Conservation (phyloP, 2,329 filamentous ascomycete species). For the Ascochyta fabae region DNA sequence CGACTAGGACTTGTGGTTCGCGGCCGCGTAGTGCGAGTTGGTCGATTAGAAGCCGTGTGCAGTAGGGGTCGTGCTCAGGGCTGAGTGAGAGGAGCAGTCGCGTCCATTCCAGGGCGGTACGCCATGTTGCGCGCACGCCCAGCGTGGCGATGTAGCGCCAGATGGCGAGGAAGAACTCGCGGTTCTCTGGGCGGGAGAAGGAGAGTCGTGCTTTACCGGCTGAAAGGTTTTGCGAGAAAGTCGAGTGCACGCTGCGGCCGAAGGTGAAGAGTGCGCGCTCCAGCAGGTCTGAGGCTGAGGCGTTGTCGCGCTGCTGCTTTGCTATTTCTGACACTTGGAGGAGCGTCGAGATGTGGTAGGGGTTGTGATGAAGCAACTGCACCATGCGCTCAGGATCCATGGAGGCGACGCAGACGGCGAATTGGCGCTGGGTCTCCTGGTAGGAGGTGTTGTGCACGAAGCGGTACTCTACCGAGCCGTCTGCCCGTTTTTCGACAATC, state of each 20-base stretch:
- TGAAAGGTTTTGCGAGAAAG: constrained; percentile 77
- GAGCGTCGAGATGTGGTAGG: constrained; percentile 93
- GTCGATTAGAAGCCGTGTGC: constrained; percentile 80
- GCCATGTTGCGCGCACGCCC: constrained; percentile 88
- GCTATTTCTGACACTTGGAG: constrained; percentile 92
- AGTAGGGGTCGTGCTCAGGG: constrained; percentile 78
- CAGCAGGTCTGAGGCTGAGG: constrained; percentile 83
- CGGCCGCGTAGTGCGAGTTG: constrained; percentile 82
- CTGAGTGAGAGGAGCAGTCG: constrained; percentile 81
- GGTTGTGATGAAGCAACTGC: constrained; percentile 72
- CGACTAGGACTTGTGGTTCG: constrained; percentile 77
- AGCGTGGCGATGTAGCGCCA: constrained; percentile 89
- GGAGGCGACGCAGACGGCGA: constrained; percentile 78
- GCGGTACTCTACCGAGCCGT: constrained; percentile 73
- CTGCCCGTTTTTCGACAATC: constrained; percentile 60
- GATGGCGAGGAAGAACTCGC: constrained; percentile 88
- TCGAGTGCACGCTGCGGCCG: constrained; percentile 83
- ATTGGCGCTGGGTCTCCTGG: constrained; percentile 74
- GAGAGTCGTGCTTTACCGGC: constrained; percentile 81
- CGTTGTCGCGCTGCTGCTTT: constrained; percentile 87
- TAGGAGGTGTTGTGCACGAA: constrained; percentile 80
- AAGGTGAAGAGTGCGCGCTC: constrained; percentile 93
- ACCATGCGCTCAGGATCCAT: constrained; percentile 88
- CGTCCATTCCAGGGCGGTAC: constrained; percentile 92
- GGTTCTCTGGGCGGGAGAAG: constrained; percentile 83